phyloP scores from a whole-genome alignment of 805 yeast genomes.

The Pichia heedii region DNA sequence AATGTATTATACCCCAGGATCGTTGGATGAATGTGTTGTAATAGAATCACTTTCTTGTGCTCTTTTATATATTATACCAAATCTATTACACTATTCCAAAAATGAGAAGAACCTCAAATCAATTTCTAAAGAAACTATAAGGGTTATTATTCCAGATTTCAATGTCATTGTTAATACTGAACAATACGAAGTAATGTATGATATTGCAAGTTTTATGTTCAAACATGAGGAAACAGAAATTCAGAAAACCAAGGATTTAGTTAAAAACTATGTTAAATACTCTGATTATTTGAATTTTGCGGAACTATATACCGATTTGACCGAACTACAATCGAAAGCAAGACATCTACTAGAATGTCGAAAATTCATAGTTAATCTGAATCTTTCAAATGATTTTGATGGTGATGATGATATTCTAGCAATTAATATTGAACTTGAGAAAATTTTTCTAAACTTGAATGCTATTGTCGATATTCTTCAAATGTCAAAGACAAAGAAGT shows the following conservation, averaged over 20 bases:
- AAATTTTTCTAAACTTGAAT: conserved; percentile 16
- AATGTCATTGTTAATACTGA: conserved; percentile 45
- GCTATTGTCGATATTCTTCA: conserved; percentile 23
- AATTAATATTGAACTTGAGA: conserved; percentile 24
- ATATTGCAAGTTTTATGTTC: conserved; percentile 38
- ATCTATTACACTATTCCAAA: conserved; percentile 36
- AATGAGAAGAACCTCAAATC: conserved; percentile 11
- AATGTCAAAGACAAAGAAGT: conserved; percentile 21
- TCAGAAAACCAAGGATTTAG: conserved; percentile 31
- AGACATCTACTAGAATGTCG: conserved; percentile 18
- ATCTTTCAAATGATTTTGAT: not conserved
- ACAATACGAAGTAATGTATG: conserved; percentile 47
- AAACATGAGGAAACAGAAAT: conserved; percentile 28
- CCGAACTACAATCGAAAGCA: conserved; percentile 16
- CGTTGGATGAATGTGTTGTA: conserved; percentile 36
- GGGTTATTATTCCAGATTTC: conserved; percentile 34
- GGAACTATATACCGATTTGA: conserved; percentile 14
- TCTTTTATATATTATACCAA: conserved; percentile 40
- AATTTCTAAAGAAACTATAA: conserved; percentile 13
- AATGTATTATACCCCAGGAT: conserved; percentile 42
- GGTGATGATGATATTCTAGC: conserved; percentile 6
- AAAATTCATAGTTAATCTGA: conserved; percentile 12
- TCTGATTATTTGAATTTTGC: conserved; percentile 20
- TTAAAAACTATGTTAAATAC: conserved; percentile 25
- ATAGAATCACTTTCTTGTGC: conserved; percentile 47